Percentiles rank a stretch among this genome's conserved stretches.
phyloP scores from a whole-genome alignment of 495 filamentous ascomycete genomes.

The Hyaloscypha hepaticicola region DNA sequence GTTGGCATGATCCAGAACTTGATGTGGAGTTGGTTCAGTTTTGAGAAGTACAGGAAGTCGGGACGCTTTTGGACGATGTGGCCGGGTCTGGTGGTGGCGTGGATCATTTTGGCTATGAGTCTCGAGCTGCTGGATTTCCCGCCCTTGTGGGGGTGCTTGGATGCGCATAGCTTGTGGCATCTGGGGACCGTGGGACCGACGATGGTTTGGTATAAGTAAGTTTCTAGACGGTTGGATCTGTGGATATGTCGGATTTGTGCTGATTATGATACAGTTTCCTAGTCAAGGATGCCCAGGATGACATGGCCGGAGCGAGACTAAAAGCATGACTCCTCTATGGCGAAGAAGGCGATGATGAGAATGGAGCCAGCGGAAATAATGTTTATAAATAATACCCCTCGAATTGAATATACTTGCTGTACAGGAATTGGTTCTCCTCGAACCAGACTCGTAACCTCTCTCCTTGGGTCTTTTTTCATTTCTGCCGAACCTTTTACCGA shows the following conservation, averaged over 20 bases:
- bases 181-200: slow-evolving; percentile 86
- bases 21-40: slow-evolving; percentile 85
- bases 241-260: neutral
- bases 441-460: neutral
- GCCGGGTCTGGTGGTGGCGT: slow-evolving; percentile 90
- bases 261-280: slow-evolving; percentile 58
- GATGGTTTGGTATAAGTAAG: slow-evolving; percentile 94
- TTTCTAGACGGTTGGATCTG: slow-evolving; percentile 21
- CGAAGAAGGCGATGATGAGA: neutral
- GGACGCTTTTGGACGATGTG: slow-evolving; percentile 78
- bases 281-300: slow-evolving; percentile 73
- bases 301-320: slow-evolving; percentile 49
- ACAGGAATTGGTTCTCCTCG: neutral
- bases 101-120: slow-evolving; percentile 92
- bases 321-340: slow-evolving; percentile 20
- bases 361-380: neutral
- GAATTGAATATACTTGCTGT: neutral
- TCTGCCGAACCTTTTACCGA: neutral
- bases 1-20: slow-evolving; percentile 77
- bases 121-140: slow-evolving; percentile 93
- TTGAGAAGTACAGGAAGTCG: slow-evolving; percentile 65
- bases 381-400: neutral
- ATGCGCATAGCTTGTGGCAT: slow-evolving; percentile 98
- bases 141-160: slow-evolving; percentile 75
- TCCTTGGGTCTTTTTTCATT: neutral